phyloP scores from a whole-genome alignment of 495 filamentous ascomycete genomes.

The Talaromyces borbonicus region DNA sequence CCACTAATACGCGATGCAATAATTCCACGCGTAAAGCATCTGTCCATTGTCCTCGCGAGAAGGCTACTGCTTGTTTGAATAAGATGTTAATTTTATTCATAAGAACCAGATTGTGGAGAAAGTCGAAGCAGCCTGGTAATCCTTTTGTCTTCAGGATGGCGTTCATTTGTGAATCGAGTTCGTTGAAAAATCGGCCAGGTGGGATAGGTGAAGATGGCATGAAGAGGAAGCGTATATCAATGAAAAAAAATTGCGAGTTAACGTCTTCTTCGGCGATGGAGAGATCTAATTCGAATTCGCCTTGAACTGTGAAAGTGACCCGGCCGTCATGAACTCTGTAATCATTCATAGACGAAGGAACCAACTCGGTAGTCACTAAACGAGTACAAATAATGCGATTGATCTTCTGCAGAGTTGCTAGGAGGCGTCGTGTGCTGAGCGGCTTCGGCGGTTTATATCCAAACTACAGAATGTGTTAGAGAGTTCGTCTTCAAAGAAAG shows the following conservation, averaged over 20 bases:
- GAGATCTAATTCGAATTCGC: constrained; percentile 89
- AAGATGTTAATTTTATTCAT: constrained; percentile 81
- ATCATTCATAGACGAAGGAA: constrained; percentile 61
- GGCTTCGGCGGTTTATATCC: constrained; percentile 69
- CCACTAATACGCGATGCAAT: constrained; percentile 64
- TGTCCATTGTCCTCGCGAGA: constrained; percentile 61
- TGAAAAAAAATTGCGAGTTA: constrained; percentile 76
- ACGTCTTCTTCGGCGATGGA: constrained; percentile 75
- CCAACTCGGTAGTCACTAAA: constrained; percentile 62
- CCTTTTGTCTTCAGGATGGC: constrained; percentile 52
- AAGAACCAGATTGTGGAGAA: constrained; percentile 73
- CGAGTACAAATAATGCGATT: constrained; percentile 75
- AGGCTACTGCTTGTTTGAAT: constrained; percentile 59
- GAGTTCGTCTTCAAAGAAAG: constrained; percentile 8
- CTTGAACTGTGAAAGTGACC: constrained; percentile 71
- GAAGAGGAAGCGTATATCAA: constrained; percentile 83
- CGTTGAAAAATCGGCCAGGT: constrained; percentile 43
- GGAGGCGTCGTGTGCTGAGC: constrained; percentile 52
- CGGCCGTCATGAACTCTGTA: constrained; percentile 70
- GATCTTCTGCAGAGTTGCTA: constrained; percentile 63
- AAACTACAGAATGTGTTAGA: constrained; percentile 34
- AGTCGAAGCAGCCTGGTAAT: constrained; percentile 67
- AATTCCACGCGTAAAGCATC: constrained; percentile 63
- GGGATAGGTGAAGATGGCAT: constrained; percentile 54
- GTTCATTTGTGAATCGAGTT: constrained; percentile 65